A percentile compares a stretch with the other conserved stretches of the same genome.
These are phyloP conservation scores for Ophiobolus disseminans DNA, from an alignment of 2,329 filamentous ascomycete species.

Conservation along the genomic window DNA sequence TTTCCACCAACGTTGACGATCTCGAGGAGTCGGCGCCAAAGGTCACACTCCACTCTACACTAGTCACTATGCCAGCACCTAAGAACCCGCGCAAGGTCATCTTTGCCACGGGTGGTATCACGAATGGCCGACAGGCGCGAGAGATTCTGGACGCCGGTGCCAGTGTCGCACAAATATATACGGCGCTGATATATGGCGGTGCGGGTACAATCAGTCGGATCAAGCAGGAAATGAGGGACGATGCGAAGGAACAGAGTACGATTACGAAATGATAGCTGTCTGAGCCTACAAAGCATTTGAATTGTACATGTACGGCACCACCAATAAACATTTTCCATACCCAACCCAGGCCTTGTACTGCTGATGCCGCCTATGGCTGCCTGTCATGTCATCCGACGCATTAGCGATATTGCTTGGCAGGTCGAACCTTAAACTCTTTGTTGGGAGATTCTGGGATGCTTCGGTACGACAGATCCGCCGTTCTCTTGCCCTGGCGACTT, in stretches of 20 bases:
- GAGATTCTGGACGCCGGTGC: conserved; percentile 87
- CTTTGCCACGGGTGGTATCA: conserved; percentile 93
- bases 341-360: too few relatives aligned
- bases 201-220: conserved; percentile 65
- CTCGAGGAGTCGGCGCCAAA: conserved; percentile 38
- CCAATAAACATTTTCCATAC: not conserved
- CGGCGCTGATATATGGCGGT: conserved; percentile 71
- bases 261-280: conserved; percentile 18
- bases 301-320: not conserved
- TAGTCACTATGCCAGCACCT: conserved; percentile 33
- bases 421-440: too few relatives aligned
- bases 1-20: conserved; percentile 39
- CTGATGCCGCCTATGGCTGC: too few relatives aligned
- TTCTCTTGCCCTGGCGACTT: too few relatives aligned
- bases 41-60: conserved; percentile 25
- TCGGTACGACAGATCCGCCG: too few relatives aligned
- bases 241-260: conserved; percentile 34
- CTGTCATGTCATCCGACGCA: too few relatives aligned
- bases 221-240: conserved; percentile 59
- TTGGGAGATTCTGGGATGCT: too few relatives aligned
- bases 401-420: too few relatives aligned
- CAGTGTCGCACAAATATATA: conserved; percentile 91
- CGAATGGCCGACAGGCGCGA: conserved; percentile 82
- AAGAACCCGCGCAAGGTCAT: conserved; percentile 71
- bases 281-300: not conserved